A percentile compares a stretch with the other conserved stretches of the same genome.
These are phyloP conservation scores for Globisporangium cylindrosporum DNA, from an alignment of 352 stramenopile genomes.

Conservation along the genomic window DNA sequence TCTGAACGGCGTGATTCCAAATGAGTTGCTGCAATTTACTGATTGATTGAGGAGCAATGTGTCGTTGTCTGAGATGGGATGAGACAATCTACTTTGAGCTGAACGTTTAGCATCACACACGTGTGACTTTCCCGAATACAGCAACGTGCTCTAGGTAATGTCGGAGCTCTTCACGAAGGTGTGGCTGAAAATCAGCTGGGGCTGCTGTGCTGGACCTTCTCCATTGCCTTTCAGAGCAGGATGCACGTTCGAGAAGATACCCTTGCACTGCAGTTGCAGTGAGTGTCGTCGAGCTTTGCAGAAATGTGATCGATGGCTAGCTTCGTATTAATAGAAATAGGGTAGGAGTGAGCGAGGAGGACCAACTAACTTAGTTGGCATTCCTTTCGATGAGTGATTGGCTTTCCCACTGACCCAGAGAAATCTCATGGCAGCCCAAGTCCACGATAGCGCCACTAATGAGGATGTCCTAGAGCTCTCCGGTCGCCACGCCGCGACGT, in stretches of 20 bases:
- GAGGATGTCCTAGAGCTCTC: neutral
- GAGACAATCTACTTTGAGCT: neutral
- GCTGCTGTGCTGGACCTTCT: no score
- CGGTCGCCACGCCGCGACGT: slow-evolving; percentile 21
- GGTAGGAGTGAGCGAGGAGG: no score
- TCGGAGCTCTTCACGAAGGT: no score
- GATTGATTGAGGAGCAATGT: neutral
- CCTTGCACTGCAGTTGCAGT: no score
- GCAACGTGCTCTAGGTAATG: neutral
- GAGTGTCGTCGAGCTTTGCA: no score
- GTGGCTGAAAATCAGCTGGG: no score
- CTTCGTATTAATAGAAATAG: no score
- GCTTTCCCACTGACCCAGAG: neutral
- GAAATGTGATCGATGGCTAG: no score
- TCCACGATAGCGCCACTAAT: neutral
- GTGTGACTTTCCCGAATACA: neutral
- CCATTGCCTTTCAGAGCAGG: no score
- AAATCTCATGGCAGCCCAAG: neutral
- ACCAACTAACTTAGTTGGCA: no score
- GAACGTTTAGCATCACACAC: neutral
- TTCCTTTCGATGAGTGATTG: neutral
- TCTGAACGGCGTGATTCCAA: neutral
- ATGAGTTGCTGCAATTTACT: neutral
- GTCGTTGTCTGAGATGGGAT: neutral
- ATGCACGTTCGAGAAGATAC: no score